Base-by-base conservation (phyloP, 495 filamentous ascomycete species). In the Penicillium pancosmium region DNA sequence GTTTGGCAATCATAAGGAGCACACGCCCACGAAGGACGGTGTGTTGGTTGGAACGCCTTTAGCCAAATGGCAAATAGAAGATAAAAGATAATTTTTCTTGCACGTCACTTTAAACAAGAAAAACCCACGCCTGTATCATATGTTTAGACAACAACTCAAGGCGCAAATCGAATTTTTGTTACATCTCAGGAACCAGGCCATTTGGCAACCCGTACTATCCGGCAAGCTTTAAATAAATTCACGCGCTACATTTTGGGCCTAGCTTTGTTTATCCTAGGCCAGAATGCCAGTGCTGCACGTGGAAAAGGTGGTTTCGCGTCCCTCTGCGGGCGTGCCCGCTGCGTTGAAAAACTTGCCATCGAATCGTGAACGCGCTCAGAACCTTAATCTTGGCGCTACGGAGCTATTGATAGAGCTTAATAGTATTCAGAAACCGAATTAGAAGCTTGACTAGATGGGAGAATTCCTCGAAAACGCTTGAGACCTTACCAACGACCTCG, bases 101-200 rank as follows among this genome's bases (percentile, higher is more conserved):
- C 6, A 27, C 25, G 25, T 27, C 3, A 27, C 25, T 7, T 7
- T 0, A 27, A 27, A 27, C 25, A 27, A 27, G 25, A 27, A 27
- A 7, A 27, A 27, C 25, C 5, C 25, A 27, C 5, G 1, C 25
- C 25, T 27, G 25, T 27, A 27, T 27, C 6, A 7, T 27, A 27
- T 7, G 27, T 15, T 25, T 18, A 1, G 19, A 21, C 19, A 21
- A 21, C 19, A n/a, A n/a, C n/a, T n/a, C n/a, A n/a, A n/a, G n/a
- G n/a, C n/a, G n/a, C n/a, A n/a, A n/a, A n/a, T n/a, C n/a, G n/a
- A n/a, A n/a, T n/a, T n/a, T n/a, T n/a, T n/a, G n/a, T n/a, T n/a
- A n/a, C n/a, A n/a, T n/a, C n/a, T n/a, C n/a, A 47, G 43, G 43
- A 23, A 47, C 43, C 43, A 47, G n/a, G 43, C 43, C 43, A 21